Evolutionary conservation across 345 rosid genomes (phyloP).

Genomic region (Eucalyptus cloeziana): DNA sequence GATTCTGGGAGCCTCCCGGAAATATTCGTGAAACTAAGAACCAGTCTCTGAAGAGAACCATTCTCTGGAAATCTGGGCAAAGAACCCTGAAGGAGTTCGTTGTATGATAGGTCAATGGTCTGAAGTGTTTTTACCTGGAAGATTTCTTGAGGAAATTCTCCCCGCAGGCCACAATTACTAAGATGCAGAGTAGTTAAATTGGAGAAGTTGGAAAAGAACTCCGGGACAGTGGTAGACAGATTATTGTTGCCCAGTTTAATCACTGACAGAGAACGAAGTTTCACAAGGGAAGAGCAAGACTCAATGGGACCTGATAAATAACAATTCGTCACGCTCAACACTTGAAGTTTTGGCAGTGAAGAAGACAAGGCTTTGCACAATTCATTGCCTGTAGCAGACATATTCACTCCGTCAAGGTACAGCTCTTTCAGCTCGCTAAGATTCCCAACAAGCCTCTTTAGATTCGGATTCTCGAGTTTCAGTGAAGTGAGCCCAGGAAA

Average conservation of each 20-base stretch:
- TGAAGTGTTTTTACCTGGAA: too few species aligned
- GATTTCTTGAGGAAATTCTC: too few species aligned
- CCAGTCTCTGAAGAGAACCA: too few species aligned
- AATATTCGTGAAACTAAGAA: too few species aligned
- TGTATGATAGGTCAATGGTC: too few species aligned
- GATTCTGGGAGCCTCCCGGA: too few species aligned
- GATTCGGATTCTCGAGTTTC: constrained; percentile 9
- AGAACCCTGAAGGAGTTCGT: too few species aligned
- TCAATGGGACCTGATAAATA: constrained; percentile 14
- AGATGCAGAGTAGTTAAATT: too few species aligned
- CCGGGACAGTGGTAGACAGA: constrained; percentile 4
- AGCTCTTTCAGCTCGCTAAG: constrained; percentile 1
- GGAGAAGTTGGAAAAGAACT: constrained; percentile 1
- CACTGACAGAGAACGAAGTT: neutral
- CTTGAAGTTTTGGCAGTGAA: neutral
- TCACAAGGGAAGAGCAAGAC: neutral
- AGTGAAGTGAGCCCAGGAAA: neutral
- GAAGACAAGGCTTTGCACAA: constrained; percentile 15
- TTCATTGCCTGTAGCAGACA: constrained; percentile 1
- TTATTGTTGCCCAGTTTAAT: constrained; percentile 5
- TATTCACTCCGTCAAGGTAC: constrained; percentile 9
- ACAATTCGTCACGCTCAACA: constrained; percentile 13
- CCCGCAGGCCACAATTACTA: too few species aligned
- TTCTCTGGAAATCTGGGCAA: too few species aligned
- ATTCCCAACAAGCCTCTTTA: constrained; percentile 2